Percentiles rank a stretch among this genome's conserved stretches.
phyloP scores from a whole-genome alignment of 169 alveolate genomes.

The Toxoplasma gondii region DNA sequence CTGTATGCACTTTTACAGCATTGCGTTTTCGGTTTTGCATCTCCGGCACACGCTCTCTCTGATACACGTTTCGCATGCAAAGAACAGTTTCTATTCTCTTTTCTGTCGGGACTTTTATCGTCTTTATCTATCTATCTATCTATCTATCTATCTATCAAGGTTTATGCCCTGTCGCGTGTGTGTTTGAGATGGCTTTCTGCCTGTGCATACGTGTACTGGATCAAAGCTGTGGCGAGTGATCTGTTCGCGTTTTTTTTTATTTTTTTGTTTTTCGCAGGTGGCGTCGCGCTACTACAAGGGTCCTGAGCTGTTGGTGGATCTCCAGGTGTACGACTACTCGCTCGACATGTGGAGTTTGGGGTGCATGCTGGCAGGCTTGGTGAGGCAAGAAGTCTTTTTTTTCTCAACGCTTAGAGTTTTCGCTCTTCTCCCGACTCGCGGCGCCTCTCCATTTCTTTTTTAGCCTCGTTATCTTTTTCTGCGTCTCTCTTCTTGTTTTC shows the following conservation, averaged over 20 bases:
- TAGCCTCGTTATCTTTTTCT: not conserved
- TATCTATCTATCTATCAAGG: not conserved
- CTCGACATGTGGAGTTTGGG: conserved; percentile 99
- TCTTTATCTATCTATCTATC: not conserved
- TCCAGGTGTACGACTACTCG: conserved; percentile 95
- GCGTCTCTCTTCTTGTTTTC: not conserved
- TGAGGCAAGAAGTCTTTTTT: not conserved
- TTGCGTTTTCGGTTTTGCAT: too few relatives aligned
- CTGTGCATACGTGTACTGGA: not conserved
- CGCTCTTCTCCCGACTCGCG: conserved; percentile 76
- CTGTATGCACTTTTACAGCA: too few relatives aligned
- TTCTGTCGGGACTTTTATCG: not conserved
- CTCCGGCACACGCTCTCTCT: too few relatives aligned
- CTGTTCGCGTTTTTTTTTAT: not conserved
- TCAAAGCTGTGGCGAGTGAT: not conserved
- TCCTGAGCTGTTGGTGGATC: conserved; percentile 97
- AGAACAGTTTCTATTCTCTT: too few relatives aligned
- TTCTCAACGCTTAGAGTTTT: not conserved
- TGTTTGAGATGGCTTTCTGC: not conserved
- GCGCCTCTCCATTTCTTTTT: not conserved
- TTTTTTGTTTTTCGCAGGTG: conserved; percentile 58
- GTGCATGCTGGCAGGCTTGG: conserved; percentile 94
- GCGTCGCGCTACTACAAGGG: conserved; percentile 97
- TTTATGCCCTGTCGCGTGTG: not conserved
- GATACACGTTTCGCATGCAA: too few relatives aligned